Base-by-base conservation (phyloP, 768 basidiomycete species). In the Fomitopsis pulvina region DNA sequence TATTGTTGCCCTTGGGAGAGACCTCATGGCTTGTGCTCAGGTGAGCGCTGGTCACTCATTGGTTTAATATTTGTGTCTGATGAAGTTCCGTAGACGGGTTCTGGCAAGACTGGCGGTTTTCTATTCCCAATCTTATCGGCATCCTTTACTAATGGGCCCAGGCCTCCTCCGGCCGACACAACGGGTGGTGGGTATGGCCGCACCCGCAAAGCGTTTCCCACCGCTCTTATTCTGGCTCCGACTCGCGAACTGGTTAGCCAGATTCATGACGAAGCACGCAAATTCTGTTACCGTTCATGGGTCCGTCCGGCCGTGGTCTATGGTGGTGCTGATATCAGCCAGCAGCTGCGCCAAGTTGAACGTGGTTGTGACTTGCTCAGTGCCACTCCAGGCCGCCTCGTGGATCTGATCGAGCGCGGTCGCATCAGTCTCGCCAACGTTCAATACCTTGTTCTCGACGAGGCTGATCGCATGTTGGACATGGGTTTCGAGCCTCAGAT, bases 401-500 rank as follows among this genome's bases (percentile, higher is more conserved):
- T 98, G 55, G 96, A 99, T 71, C 78, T 99, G 54, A 95, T 99
- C 59, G 96, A 99, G 72, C 88, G 96, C 60, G 96, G 96, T 11
- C 82, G 90, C 52, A 97, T 99, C 76, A 92, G 88, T 63, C 79
- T 99, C 54, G 82, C 91, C 57, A 97, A 97, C 71, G 85, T 99
- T 74, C 87, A 91, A 61, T 98, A 96, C 69, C 86, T 99, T 51
- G 96, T 99, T 24, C 85, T 99, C 48, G 96, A 99, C 62, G 96
- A 99, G 73, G 96, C 96, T 53, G 96, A 99, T 76, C 89, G 96
- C 63, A 99, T 99, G 96, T 80, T 99, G 63, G 96, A 99, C 75
- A 99, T 99, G 96, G 96, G 96, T 85, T 99, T 99, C 77, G 96
- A 99, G 70, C 96, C 96, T 49, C 96, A 98, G 72, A 99, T 99